phyloP scores from a whole-genome alignment of 169 alveolate genomes.

The Plasmodium ovale region DNA sequence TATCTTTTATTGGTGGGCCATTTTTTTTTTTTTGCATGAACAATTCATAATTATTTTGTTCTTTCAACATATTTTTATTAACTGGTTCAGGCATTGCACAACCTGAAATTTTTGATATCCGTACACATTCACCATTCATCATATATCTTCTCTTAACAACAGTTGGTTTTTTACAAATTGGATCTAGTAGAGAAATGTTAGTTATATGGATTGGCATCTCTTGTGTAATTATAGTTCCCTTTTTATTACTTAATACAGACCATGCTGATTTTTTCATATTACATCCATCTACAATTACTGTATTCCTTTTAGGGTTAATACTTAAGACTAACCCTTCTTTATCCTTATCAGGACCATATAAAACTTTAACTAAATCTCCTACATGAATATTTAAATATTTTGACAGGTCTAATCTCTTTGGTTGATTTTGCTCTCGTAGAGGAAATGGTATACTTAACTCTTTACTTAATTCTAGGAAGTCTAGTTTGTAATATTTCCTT shows the following conservation, averaged over 20 bases:
- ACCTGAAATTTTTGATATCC: slow-evolving; percentile 90
- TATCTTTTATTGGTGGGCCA: slow-evolving; percentile 61
- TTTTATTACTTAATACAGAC: slow-evolving; percentile 82
- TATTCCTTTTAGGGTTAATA: slow-evolving; percentile 86
- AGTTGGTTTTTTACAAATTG: slow-evolving; percentile 92
- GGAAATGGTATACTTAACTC: slow-evolving; percentile 89
- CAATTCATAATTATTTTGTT: slow-evolving; percentile 79
- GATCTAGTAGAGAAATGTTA: slow-evolving; percentile 92
- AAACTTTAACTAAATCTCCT: slow-evolving; percentile 91
- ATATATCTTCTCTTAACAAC: slow-evolving; percentile 88
- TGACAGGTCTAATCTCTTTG: slow-evolving; percentile 85
- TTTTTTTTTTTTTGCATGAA: slow-evolving; percentile 79
- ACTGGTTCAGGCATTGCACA: slow-evolving; percentile 87
- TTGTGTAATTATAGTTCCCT: slow-evolving; percentile 83
- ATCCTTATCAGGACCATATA: slow-evolving; percentile 90
- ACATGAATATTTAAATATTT: slow-evolving; percentile 85
- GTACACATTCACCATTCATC: slow-evolving; percentile 91
- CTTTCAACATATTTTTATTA: slow-evolving; percentile 69
- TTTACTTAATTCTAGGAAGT: slow-evolving; percentile 85
- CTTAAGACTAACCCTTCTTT: slow-evolving; percentile 89
- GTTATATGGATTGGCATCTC: slow-evolving; percentile 94
- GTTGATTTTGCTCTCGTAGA: slow-evolving; percentile 82
- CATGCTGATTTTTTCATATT: slow-evolving; percentile 90
- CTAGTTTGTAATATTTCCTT: slow-evolving; percentile 80
- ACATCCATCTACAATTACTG: slow-evolving; percentile 91